phyloP scores from a whole-genome alignment of 495 filamentous ascomycete genomes.

The Hamigera avellanea region DNA sequence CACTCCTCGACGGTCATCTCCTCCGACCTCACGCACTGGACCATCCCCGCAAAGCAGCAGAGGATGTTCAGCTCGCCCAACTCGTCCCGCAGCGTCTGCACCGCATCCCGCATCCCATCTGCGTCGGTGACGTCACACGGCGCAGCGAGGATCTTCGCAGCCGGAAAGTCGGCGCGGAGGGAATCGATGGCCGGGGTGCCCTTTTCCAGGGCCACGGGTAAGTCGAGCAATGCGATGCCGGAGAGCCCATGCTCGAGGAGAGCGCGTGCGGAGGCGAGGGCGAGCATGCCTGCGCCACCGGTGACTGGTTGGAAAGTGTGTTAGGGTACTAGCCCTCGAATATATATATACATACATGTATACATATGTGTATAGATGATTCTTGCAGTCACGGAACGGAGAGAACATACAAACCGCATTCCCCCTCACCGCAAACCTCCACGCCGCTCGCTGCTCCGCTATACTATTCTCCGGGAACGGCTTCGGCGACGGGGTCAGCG shows the following conservation, averaged over 20 bases:
- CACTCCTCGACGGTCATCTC: constrained; percentile 43
- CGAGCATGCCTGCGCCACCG: constrained; percentile 56
- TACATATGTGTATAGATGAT: too few relatives aligned
- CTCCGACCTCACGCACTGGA: constrained; percentile 42
- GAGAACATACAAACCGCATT: constrained; percentile 37
- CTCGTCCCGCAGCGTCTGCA: constrained; percentile 21
- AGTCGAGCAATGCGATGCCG: constrained; percentile 49
- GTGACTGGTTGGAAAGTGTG: constrained; percentile 29
- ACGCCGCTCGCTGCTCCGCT: constrained; percentile 33
- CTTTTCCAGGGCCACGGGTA: constrained; percentile 27
- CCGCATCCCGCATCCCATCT: constrained; percentile 27
- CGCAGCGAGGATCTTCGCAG: constrained; percentile 29
- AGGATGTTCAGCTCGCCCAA: constrained; percentile 46
- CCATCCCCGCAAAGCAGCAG: constrained; percentile 56
- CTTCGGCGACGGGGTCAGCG: constrained; percentile 36
- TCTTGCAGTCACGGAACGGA: neutral
- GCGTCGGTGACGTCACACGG: constrained; percentile 47
- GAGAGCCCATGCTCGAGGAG: constrained; percentile 58
- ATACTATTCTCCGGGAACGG: constrained; percentile 28
- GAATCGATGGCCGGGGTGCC: constrained; percentile 14
- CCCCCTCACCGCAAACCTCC: constrained; percentile 47
- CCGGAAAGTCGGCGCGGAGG: constrained; percentile 41
- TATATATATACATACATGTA: too few relatives aligned
- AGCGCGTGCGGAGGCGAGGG: constrained; percentile 43
- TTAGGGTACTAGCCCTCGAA: too few relatives aligned